A percentile compares a stretch with the other conserved stretches of the same genome.
phyloP scores from a whole-genome alignment of 1,284 basidiomycete species.

The Tilletia setariae region DNA sequence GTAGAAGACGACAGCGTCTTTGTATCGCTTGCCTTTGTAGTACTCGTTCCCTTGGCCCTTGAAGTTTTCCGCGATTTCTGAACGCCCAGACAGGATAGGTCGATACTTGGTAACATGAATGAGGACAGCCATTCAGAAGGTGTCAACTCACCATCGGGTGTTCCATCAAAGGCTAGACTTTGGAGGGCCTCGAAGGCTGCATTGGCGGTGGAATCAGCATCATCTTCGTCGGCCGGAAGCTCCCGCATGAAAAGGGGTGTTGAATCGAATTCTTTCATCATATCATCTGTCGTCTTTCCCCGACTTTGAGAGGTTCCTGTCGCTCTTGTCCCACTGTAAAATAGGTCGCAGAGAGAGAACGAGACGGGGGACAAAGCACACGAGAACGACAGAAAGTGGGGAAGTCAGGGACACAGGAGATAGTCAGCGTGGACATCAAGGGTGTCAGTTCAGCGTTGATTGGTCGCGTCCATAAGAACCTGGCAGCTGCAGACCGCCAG shows the following conservation, averaged over 20 bases:
- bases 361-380: not conserved
- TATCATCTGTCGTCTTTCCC: conserved; percentile 24
- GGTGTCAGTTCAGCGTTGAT: too few species aligned
- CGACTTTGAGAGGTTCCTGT: not conserved
- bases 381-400: not conserved
- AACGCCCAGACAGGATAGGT: not conserved
- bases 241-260: conserved; percentile 87
- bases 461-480: too few species aligned
- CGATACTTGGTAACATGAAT: not conserved
- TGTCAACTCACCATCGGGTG: conserved; percentile 77
- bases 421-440: too few species aligned
- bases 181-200: conserved; percentile 74
- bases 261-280: conserved; percentile 36
- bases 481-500: too few species aligned
- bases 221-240: conserved; percentile 60
- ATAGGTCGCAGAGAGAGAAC: not conserved
- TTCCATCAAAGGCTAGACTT: conserved; percentile 80
- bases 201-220: conserved; percentile 43
- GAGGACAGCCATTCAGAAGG: not conserved
- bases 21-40: conserved; percentile 77
- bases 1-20: conserved; percentile 86
- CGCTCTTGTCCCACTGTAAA: conserved; percentile 7
- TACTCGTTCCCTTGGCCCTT: conserved; percentile 94
- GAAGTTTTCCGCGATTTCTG: conserved; percentile 86
- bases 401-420: not conserved